Evolutionary conservation across 176 grass and related monocot species (phyloP), one percentile per base, ranked within the genome.

Genomic region (Hsuehochloa calcarea): DNA sequence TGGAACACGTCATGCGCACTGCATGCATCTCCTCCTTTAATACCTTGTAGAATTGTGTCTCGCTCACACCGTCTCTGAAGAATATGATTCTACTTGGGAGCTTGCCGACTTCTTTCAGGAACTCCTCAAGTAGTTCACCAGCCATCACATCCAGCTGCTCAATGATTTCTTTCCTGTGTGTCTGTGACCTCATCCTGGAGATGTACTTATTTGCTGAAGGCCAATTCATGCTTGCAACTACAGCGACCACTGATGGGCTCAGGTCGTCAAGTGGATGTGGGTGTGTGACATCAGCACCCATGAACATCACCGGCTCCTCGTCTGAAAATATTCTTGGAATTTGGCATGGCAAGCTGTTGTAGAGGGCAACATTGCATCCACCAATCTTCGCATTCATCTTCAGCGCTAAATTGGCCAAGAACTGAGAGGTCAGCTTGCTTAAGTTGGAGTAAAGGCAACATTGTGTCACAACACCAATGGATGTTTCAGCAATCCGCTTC

Each of bases 361-460:
- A 97, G 13, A 97, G 75, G 26, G 70, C 80, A 2, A 94, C 78
- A 71, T 97, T 97, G 87, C 87, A 90, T 52, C 95, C 95, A 40
- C 95, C 95, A 8, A 97, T 80, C 85, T 97, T 97, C 1, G 87
- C 92, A 73, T 97, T 97, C 14, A 97, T 97, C 88, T 97, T 97
- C 35, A 97, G 89, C 25, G 93, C 74, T 82, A 97, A 68, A 88
- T 95, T 97, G 15, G 83, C 87, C 44, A 97, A 70, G 88, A 97
- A 97, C 55, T 97, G 95, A 22, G 90, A 91, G 5, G 70, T 95
- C 23, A 88, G 82, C 65, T 91, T 93, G 61, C 79, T 85, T 35
- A 97, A 75, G 72, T 97, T 97, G 83, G 89, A 82, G 78, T 97
- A 97, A 73, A 97, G 85, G 86, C 95, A 97, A n/a, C 95, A 97